A percentile compares a stretch with the other conserved stretches of the same genome.
Conservation (phyloP, 805 yeast species). For the Lipomyces anomalus region DNA sequence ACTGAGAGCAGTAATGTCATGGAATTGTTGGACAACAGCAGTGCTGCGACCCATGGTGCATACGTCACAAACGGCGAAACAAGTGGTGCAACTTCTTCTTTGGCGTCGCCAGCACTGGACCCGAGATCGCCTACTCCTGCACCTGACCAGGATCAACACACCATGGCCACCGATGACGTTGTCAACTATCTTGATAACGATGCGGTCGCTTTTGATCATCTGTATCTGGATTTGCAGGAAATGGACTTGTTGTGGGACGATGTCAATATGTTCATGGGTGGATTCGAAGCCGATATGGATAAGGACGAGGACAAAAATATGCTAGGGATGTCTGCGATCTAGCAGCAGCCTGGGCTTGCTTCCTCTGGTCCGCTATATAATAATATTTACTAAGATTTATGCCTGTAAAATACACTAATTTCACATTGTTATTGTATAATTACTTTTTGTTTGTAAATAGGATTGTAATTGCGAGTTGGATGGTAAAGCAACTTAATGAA, state of each 20-base stretch:
- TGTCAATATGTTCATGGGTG: slow-evolving; percentile 9
- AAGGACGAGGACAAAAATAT: slow-evolving; percentile 2
- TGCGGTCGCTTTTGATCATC: slow-evolving; percentile 22
- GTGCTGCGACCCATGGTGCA: neutral
- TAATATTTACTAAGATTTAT: too few relatives aligned
- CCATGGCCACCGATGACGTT: slow-evolving; percentile 21
- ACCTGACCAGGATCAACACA: neutral
- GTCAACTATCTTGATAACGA: slow-evolving; percentile 20
- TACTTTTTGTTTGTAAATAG: too few relatives aligned
- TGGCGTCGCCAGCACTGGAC: neutral
- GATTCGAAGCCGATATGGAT: slow-evolving; percentile 1
- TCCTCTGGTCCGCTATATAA: too few relatives aligned
- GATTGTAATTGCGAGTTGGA: too few relatives aligned
- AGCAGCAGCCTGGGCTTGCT: too few relatives aligned
- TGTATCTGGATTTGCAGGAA: slow-evolving; percentile 22
- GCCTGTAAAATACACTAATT: too few relatives aligned
- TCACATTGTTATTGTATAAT: too few relatives aligned
- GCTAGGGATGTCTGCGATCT: too few relatives aligned
- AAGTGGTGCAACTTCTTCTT: neutral
- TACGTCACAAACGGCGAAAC: neutral
- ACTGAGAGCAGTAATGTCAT: slow-evolving; percentile 8
- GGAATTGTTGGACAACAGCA: slow-evolving; percentile 16
- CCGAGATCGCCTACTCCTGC: neutral
- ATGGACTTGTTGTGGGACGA: slow-evolving; percentile 23
- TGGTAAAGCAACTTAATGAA: too few relatives aligned